A percentile compares a stretch with the other conserved stretches of the same genome.
Evolutionary conservation across 208 protist species (phyloP).

Genomic region (Trypanosoma scelopori): DNA sequence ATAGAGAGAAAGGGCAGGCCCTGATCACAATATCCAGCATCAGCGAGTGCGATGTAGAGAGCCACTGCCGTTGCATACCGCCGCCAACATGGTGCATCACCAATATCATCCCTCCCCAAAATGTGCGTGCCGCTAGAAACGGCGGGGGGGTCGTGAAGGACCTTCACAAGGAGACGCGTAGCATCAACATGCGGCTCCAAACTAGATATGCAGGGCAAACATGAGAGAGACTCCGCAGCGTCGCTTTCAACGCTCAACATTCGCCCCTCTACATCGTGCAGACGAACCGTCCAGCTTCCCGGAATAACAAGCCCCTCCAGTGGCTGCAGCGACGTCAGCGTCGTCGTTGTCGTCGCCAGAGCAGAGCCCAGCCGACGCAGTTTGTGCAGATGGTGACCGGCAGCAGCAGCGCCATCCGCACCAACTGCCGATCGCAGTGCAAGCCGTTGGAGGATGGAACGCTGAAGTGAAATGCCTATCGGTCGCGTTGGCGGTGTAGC

Average conservation of each 20-base stretch:
- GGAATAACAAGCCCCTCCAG: constrained; percentile 23
- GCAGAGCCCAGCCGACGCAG: constrained; percentile 14
- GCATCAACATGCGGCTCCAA: constrained; percentile 7
- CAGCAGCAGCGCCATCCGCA: neutral
- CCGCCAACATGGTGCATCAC: constrained; percentile 46
- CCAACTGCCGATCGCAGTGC: neutral
- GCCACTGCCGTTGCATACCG: constrained; percentile 46
- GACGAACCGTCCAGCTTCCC: constrained; percentile 8
- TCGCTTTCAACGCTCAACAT: constrained; percentile 17
- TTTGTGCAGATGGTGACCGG: constrained; percentile 1
- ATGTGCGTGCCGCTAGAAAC: neutral
- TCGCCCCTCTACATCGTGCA: constrained; percentile 27
- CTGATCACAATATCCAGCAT: constrained; percentile 49
- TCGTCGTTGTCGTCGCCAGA: neutral
- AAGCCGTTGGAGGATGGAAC: neutral
- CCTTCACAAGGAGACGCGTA: constrained; percentile 16
- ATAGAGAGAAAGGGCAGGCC: constrained; percentile 49
- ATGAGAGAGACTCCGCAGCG: neutral
- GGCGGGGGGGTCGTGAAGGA: neutral
- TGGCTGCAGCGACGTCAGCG: neutral
- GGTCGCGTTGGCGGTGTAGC: neutral
- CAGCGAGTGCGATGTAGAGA: constrained; percentile 54
- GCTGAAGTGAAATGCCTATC: neutral
- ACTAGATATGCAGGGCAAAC: neutral
- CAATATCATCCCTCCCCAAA: neutral